Evolutionary conservation across 1,284 basidiomycete genomes (phyloP), one percentile per base, ranked within the genome.

Genomic region (Anthracocystis panici-leucophaei): DNA sequence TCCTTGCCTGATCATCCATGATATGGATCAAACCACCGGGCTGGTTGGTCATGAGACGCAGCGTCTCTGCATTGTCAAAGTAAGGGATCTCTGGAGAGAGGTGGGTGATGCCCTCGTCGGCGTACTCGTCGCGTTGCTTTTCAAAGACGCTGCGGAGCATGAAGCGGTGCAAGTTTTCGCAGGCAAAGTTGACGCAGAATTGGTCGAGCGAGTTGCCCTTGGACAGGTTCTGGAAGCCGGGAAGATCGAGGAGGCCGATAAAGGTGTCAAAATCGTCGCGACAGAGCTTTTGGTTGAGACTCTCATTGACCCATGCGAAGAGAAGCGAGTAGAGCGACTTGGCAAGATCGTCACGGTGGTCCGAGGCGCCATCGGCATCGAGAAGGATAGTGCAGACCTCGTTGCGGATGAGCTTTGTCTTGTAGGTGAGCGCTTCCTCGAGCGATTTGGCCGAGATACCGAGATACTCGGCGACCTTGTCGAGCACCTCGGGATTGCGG

Each of bases 351-450:
- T 98, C 96, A 59, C 95, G 89, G 81, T 97, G 96, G 80, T 92
- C 91, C 0, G 93, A 92, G 2, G 96, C 94, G 54, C 92, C 93
- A 81, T 98, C 95, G 0, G 93, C 91, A 83, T 98, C 94, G 55
- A 99, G 90, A 86, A 99, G 96, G 29, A 97, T 91, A 0, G 95
- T 97, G 86, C 94, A 97, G 18, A 97, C 88, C 86, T 98, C 95
- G 87, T 93, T 95, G 84, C 94, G 92, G 81, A 98, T 91, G 65
- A 97, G 87, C 85, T 93, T 92, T 7, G 94, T 95, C 87, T 92
- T 93, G 89, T 95, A 95, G 0, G 94, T 93, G 52, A 99, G 88
- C 0, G 93, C 89, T n/a, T 89, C 89, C 83, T 95, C 94, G 21
- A 99, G 89, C 0, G 90, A 90, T 20, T 89, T 86, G 1, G 92